Conservation (phyloP, 371 early-diverging fungal genomes). For the Syncephalastrum racemosum region DNA sequence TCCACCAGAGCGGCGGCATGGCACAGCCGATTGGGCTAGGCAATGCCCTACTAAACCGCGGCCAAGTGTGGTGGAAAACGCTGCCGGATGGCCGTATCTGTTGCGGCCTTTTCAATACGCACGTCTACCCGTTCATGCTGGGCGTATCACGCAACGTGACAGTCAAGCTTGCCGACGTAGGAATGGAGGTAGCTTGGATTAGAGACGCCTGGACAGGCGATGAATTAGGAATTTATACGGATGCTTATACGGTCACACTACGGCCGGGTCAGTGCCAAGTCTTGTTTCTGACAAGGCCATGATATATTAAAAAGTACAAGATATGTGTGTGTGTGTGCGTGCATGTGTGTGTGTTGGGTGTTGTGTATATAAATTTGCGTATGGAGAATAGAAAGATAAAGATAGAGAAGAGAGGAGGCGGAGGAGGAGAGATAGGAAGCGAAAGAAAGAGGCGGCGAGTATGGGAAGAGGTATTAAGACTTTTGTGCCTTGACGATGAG, state of each 20-base stretch:
- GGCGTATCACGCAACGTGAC: slow-evolving; percentile 32
- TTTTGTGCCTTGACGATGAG: slow-evolving; percentile 64
- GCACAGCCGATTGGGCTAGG: slow-evolving; percentile 41
- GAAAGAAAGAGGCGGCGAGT: too few relatives aligned
- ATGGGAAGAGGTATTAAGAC: slow-evolving; percentile 14
- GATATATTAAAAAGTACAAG: too few relatives aligned
- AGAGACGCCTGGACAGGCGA: slow-evolving; percentile 42
- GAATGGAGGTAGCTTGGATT: slow-evolving; percentile 13
- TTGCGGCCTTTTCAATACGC: slow-evolving; percentile 39
- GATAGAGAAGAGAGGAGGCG: too few relatives aligned
- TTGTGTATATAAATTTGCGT: too few relatives aligned
- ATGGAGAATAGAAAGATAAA: too few relatives aligned
- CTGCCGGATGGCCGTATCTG: slow-evolving; percentile 38
- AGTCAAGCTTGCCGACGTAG: slow-evolving; percentile 27
- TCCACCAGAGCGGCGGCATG: slow-evolving; percentile 47
- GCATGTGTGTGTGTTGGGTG: too few relatives aligned
- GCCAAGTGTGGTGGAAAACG: slow-evolving; percentile 47
- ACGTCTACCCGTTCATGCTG: slow-evolving; percentile 37
- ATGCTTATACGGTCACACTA: slow-evolving; percentile 9
- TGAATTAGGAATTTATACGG: slow-evolving; percentile 17
- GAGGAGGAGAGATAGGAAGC: too few relatives aligned
- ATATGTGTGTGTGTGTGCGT: too few relatives aligned
- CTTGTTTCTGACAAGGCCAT: slow-evolving; percentile 8
- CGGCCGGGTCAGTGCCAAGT: slow-evolving; percentile 26
- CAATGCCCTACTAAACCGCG: slow-evolving; percentile 37